Conservation (phyloP, 208 protist species). For the Wallacemonas sp. region DNA sequence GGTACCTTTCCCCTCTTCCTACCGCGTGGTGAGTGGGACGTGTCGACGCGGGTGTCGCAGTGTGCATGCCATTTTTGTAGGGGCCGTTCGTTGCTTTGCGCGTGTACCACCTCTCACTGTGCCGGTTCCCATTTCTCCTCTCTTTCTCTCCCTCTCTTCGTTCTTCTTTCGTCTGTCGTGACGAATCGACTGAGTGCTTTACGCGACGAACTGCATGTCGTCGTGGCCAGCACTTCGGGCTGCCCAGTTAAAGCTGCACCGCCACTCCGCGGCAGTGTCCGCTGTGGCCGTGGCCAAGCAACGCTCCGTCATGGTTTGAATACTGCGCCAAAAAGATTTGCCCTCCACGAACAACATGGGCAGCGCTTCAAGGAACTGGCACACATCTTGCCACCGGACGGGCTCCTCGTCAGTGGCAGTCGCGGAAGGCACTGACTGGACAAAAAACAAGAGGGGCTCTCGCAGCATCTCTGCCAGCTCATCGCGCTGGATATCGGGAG, state of each 20-base stretch:
- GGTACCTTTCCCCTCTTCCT: no score
- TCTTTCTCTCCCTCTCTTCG: constrained; percentile 4
- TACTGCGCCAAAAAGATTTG: constrained; percentile 23
- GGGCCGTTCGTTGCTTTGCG: no score
- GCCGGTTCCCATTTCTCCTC: not conserved
- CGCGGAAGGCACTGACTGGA: no score
- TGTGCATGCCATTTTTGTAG: no score
- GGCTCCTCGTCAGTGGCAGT: no score
- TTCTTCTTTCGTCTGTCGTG: not conserved
- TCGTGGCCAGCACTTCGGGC: constrained; percentile 44
- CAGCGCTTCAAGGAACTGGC: constrained; percentile 36
- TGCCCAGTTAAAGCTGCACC: constrained; percentile 57
- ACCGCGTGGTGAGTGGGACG: no score
- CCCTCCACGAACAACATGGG: constrained; percentile 33
- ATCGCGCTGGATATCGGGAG: constrained; percentile 15
- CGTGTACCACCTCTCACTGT: not conserved
- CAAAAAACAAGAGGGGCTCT: constrained; percentile 11
- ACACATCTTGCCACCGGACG: constrained; percentile 2
- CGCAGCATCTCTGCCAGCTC: constrained; percentile 18
- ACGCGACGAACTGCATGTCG: no score
- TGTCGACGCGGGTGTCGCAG: no score
- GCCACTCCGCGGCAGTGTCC: constrained; percentile 20
- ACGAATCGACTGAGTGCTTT: no score
- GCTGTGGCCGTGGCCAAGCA: not conserved
- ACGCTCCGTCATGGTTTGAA: not conserved